phyloP scores from a whole-genome alignment of 805 yeast genomes.

The Starmera pachycereana region DNA sequence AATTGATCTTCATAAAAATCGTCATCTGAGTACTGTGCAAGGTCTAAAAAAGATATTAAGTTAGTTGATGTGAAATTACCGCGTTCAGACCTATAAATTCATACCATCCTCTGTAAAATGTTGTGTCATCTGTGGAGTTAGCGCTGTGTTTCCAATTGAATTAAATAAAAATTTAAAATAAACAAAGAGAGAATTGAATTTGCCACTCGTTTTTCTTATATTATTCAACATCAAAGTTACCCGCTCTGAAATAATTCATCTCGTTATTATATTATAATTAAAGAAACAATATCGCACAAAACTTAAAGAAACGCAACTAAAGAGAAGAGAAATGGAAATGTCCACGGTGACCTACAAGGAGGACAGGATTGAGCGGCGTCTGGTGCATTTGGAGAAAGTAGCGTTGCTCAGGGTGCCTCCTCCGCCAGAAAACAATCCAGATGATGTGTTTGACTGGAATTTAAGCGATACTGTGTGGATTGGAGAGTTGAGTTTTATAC shows the following conservation, averaged over 20 bases:
- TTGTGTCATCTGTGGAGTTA: conserved; percentile 1
- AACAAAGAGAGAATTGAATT: too few species aligned
- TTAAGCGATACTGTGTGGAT: conserved; percentile 25
- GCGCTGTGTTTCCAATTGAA: conserved; percentile 1
- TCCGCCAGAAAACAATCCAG: conserved; percentile 2
- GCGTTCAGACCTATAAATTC: not conserved
- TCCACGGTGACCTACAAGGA: not conserved
- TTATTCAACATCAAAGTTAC: not conserved
- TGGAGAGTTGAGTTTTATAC: conserved; percentile 22
- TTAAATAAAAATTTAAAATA: too few species aligned
- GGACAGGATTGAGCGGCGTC: not conserved
- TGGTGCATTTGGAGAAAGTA: conserved; percentile 2
- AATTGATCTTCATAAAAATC: conserved; percentile 12
- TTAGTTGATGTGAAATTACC: not conserved
- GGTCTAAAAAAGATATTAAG: conserved; percentile 6
- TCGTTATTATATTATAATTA: too few species aligned
- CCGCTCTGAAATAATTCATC: not conserved
- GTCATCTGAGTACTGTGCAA: conserved; percentile 20
- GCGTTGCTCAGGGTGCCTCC: conserved; percentile 11
- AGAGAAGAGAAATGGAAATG: not conserved
- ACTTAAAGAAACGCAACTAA: not conserved
- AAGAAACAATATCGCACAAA: not conserved
- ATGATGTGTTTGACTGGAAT: conserved; percentile 19
- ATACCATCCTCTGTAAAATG: conserved; percentile 18
- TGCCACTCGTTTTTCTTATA: not conserved